Base-by-base conservation (phyloP, 495 filamentous ascomycete genomes). In the Penicillium macrosclerotiorum region DNA sequence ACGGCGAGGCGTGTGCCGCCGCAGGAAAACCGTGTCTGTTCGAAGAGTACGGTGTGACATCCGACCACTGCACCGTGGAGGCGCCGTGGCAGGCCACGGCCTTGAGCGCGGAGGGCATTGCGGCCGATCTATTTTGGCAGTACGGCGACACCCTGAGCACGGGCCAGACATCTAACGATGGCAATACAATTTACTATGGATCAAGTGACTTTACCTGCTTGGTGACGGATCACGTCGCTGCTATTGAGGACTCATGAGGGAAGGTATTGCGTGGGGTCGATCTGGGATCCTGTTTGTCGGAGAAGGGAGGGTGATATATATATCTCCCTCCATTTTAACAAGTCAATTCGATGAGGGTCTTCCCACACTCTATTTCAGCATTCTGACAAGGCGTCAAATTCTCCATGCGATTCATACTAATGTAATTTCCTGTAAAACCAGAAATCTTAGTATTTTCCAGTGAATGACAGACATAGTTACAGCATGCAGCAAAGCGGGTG, bases 121-220 rank as follows among this genome's bases (percentile, higher is more conserved):
- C 71, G 0, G 78, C 59, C 2, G 80, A 86, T 60, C 64, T 82
- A 57, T 84, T 76, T 61, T 88, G 83, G 85, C 83, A 88, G 59
- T 79, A 73, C 53, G 85, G 82, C 0, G 78, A 70, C 34, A 68
- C 61, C 13, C 54, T 82, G 12, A 79, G 76, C 39, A 73, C 64
- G 14, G 82, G 82, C 2, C 63, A 72, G 47, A 81, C 82, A 25
- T 58, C 78, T 7, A 64, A 86, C 48, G 83, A 85, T 52, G 80
- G 76, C 3, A 80, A 84, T 44, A 82, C 79, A 2, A 68, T 85
- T 26, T 83, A 75, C 49, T 80, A 82, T 55, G 76, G 75, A 0
- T 73, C 68, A 8, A 62, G 54, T 13, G 74, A 82, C 24, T 84
- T 68, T 38, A 69, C 60, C 12, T 79, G 75, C 45, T 48, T 85